Evolutionary conservation across 192 early-diverging fungal genomes (phyloP), one percentile per base, ranked within the genome.

Genomic region (Podila epigama): DNA sequence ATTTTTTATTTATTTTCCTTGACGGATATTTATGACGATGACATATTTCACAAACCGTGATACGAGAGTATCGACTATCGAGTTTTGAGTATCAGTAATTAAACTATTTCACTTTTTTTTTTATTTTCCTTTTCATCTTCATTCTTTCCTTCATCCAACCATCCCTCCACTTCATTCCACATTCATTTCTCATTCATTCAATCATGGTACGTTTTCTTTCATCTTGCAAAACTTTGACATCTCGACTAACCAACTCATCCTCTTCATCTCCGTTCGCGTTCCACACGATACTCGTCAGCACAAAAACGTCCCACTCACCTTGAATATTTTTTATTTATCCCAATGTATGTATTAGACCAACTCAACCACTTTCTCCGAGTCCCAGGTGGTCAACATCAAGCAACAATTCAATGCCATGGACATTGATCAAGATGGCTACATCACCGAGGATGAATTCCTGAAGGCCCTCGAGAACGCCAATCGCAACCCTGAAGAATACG

Each of bases 401-500:
- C 70, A 72, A 51, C 70, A 72, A 57, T 72, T 72, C 70, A 60
- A 41, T n/a, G 57, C 62, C 44, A 51, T 85, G 44, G 84, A 85
- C 66, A 41, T 55, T 53, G 79, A 85, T 44, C 52, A 59, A 25
- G 75, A 79, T 39, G 84, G 84, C 22, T 37, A 59, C 27, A 70
- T 85, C 48, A 64, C 67, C 35, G 40, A 60, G 48, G 29, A 22
- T 8, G 84, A 85, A 61, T 72, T 85, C 15, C 42, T 40, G 11
- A 41, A 28, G 2, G 61, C 79, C 11, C 55, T 82, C 20, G 53
- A 65, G 59, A 51, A 70, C 28, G 35, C 86, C n/a, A 88, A 88
- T 54, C 85, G 89, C 31, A 84, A 84, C 56, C 80, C 89, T 5
- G 87, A 88, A 11, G 82, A 89, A 28, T 85, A 90, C 64, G 91